Percentiles rank a stretch among this genome's conserved stretches.
Evolutionary conservation across 345 rosid genomes (phyloP).

Genomic region (Bruguiera gymnorhiza): DNA sequence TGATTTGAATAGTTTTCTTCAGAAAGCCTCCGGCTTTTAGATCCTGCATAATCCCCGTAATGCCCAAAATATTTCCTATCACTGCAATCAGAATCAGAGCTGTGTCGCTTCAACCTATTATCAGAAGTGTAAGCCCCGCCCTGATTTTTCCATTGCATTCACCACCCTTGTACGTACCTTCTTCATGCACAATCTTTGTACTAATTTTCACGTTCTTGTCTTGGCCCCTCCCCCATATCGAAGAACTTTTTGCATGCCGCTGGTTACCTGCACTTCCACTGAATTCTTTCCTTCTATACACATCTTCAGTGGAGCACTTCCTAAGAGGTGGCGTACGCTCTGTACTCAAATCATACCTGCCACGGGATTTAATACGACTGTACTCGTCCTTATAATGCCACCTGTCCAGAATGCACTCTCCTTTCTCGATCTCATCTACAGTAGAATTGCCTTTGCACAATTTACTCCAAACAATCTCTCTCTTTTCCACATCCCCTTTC

Average conservation of each 20-base stretch:
- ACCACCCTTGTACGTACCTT: conserved; percentile 44
- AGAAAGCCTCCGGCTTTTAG: conserved; percentile 73
- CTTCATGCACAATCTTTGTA: conserved; percentile 74
- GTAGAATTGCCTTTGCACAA: conserved; percentile 21
- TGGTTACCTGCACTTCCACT: conserved; percentile 42
- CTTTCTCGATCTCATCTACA: conserved; percentile 73
- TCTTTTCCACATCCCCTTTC: conserved; percentile 46
- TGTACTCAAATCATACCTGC: conserved; percentile 46
- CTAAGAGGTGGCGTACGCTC: conserved; percentile 65
- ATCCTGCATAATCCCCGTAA: conserved; percentile 53
- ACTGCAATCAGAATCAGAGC: conserved; percentile 55
- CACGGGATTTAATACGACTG: conserved; percentile 44
- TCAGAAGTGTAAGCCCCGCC: conserved; percentile 56
- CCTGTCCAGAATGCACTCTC: conserved; percentile 83
- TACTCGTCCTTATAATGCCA: conserved; percentile 73
- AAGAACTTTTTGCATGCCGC: conserved; percentile 36
- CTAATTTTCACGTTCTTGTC: conserved; percentile 61
- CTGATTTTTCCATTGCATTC: conserved; percentile 63
- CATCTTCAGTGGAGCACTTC: conserved; percentile 52
- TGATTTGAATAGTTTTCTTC: conserved; percentile 71
- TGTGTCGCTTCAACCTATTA: conserved; percentile 73
- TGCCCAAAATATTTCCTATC: conserved; percentile 66
- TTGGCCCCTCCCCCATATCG: conserved; percentile 56
- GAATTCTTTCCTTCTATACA: conserved; percentile 61
- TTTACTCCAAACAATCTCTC: conserved; percentile 11